Percentiles rank a stretch among this genome's conserved stretches.
Evolutionary conservation across 106 monocot species (phyloP).

Genomic region (Dioscorea dumetorum): DNA sequence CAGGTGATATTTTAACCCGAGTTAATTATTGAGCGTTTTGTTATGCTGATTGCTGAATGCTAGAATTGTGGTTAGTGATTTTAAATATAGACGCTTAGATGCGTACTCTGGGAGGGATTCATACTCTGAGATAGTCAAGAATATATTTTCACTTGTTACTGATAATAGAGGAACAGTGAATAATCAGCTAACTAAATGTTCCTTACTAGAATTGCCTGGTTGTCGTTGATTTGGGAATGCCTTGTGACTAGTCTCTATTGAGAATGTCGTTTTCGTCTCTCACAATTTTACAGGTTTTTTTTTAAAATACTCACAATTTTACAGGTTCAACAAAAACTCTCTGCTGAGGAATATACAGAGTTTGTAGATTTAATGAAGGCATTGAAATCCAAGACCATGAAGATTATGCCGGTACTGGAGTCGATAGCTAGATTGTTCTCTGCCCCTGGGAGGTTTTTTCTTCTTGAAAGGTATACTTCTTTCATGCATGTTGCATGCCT

Average conservation of each 20-base stretch:
- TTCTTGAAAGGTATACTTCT: constrained; percentile 69
- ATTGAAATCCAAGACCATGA: constrained; percentile 78
- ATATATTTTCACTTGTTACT: no score
- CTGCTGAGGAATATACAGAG: constrained; percentile 70
- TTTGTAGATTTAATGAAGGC: constrained; percentile 88
- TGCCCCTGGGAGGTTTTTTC: constrained; percentile 51
- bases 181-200: no score
- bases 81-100: no score
- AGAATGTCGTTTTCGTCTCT: neutral
- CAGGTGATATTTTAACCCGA: constrained; percentile 35
- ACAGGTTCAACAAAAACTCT: constrained; percentile 84
- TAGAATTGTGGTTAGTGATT: no score
- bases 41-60: no score
- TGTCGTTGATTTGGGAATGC: no score
- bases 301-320: constrained; percentile 10
- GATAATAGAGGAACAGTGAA: no score
- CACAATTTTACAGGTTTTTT: constrained; percentile 54
- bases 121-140: no score
- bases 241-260: neutral
- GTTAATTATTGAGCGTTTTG: no score
- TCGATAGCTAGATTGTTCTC: constrained; percentile 80
- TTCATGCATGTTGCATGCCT: neutral
- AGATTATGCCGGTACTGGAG: constrained; percentile 55
- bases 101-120: no score
- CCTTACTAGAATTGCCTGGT: no score